Conservation (phyloP, 2,329 filamentous ascomycete genomes). For the Diaporthe citriasiana region DNA sequence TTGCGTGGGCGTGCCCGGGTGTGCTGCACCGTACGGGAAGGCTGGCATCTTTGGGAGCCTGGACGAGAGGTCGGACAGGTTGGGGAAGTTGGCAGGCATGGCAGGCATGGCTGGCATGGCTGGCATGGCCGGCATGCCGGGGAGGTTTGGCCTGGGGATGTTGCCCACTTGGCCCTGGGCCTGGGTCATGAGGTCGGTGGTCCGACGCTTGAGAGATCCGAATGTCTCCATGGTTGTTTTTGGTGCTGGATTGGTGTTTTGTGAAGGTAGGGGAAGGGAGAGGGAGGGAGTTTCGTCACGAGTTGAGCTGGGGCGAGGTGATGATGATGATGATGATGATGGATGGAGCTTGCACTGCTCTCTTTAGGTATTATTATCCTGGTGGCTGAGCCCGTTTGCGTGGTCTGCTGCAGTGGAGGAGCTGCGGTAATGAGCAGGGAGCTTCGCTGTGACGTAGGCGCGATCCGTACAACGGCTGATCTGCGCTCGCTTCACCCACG, state of each 20-base stretch:
- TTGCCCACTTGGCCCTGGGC: constrained; percentile 37
- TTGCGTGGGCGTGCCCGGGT: constrained; percentile 52
- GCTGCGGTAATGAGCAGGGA: constrained; percentile 35
- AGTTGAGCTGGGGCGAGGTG: constrained; percentile 11
- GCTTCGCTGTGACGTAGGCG: constrained; percentile 36
- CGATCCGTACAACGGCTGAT: constrained; percentile 31
- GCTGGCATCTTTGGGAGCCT: constrained; percentile 46
- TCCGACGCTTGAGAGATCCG: constrained; percentile 39
- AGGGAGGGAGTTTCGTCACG: background rate
- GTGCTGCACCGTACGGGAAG: constrained; percentile 38
- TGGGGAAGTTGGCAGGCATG: constrained; percentile 45
- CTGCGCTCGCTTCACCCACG: constrained; percentile 29
- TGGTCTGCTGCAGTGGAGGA: constrained; percentile 31
- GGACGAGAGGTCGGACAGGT: constrained; percentile 45
- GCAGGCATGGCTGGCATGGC: constrained; percentile 45
- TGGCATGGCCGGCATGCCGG: constrained; percentile 47
- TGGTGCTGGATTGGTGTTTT: constrained; percentile 8
- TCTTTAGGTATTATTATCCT: constrained; percentile 26
- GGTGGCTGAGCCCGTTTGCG: constrained; percentile 35
- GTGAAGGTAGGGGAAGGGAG: background rate
- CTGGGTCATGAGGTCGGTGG: constrained; percentile 37
- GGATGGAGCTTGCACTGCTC: constrained; percentile 19
- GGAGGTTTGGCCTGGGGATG: constrained; percentile 38
- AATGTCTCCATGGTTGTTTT: constrained; percentile 35
- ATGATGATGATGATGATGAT: background rate